phyloP scores from a whole-genome alignment of 306 rosid species.

The Gastrolobium villosum region DNA sequence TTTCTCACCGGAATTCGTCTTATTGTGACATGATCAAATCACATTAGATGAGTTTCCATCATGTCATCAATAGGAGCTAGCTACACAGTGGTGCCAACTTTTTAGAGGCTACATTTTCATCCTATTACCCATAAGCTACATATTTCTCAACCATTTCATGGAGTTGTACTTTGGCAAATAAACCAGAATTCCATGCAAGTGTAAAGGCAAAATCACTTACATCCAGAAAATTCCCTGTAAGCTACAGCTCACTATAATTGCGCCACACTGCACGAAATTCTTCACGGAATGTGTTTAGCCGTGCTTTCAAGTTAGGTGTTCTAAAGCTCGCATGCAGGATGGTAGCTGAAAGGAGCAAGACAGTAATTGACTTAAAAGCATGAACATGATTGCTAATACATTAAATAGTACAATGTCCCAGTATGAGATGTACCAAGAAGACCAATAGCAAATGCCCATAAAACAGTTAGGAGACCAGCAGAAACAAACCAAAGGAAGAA shows the following conservation, averaged over 20 bases:
- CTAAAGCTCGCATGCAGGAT: conserved; percentile 96
- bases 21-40: not conserved
- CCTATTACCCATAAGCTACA: not conserved
- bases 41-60: not conserved
- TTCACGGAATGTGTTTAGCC: conserved; percentile 96
- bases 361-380: conserved; percentile 30
- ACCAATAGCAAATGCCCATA: conserved; percentile 85
- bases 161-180: not conserved
- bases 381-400: conserved; percentile 10
- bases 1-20: not conserved
- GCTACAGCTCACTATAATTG: conserved; percentile 96
- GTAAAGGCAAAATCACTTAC: conserved; percentile 27
- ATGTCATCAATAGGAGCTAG: not conserved
- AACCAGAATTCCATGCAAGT: not conserved
- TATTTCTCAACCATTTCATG: conserved; percentile 12
- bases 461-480: conserved; percentile 83
- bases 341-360: conserved; percentile 63
- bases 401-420: conserved; percentile 15
- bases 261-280: conserved; percentile 99
- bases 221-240: conserved; percentile 43
- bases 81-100: not conserved
- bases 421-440: conserved; percentile 73
- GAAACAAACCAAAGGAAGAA: conserved; percentile 86
- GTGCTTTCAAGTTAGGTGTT: conserved; percentile 98
- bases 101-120: not conserved